phyloP scores from a whole-genome alignment of 2,329 filamentous ascomycete species.

The Cordyceps javanica region DNA sequence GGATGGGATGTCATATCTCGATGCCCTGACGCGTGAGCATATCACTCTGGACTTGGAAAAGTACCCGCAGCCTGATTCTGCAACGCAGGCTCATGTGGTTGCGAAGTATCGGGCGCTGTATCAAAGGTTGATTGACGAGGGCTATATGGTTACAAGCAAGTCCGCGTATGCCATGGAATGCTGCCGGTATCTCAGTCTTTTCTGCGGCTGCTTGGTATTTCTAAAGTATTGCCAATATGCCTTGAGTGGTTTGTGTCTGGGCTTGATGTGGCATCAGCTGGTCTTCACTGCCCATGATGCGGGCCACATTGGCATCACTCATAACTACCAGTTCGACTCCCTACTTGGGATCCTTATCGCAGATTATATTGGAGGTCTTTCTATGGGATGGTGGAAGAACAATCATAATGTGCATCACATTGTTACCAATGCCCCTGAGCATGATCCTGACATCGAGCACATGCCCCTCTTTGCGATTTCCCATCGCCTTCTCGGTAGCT shows the following conservation, averaged over 20 bases:
- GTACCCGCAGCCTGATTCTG: conserved; percentile 68
- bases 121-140: conserved; percentile 63
- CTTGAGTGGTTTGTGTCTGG: conserved; percentile 67
- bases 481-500: conserved; percentile 66
- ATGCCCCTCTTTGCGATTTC: conserved; percentile 85
- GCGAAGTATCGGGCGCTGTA: conserved; percentile 76
- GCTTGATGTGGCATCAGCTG: conserved; percentile 87
- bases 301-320: conserved; percentile 95
- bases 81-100: conserved; percentile 69
- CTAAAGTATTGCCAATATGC: conserved; percentile 61
- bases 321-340: conserved; percentile 76
- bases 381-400: conserved; percentile 93
- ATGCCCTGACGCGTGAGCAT: conserved; percentile 67
- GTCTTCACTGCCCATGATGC: conserved; percentile 93
- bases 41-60: conserved; percentile 67
- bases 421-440: conserved; percentile 89
- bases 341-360: conserved; percentile 86
- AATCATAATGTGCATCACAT: conserved; percentile 97
- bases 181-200: conserved; percentile 62
- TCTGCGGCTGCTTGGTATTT: conserved; percentile 53
- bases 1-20: conserved; percentile 59
- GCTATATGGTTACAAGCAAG: conserved; percentile 82
- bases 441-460: conserved; percentile 92
- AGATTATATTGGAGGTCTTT: conserved; percentile 83
- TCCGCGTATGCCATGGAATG: conserved; percentile 69